Evolutionary conservation across 2,329 filamentous ascomycete genomes (phyloP).

Genomic region (Pseudogymnoascus sp.): DNA sequence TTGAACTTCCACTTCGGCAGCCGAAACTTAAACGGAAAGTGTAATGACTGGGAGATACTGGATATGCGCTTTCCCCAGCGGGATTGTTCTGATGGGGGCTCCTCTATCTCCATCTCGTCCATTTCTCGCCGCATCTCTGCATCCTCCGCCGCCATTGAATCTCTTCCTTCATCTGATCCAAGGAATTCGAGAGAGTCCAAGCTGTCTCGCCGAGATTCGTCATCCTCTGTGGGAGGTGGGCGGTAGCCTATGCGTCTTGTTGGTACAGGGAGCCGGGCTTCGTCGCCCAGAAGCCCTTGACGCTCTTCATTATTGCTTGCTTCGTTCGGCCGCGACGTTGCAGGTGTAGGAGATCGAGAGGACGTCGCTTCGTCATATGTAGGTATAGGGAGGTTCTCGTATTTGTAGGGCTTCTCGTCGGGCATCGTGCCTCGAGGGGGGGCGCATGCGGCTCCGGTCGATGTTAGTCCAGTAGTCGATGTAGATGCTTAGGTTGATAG

Average conservation of each 20-base stretch:
- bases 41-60: conserved; percentile 23
- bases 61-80: conserved; percentile 32
- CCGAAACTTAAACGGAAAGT: conserved; percentile 25
- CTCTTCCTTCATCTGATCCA: conserved; percentile 46
- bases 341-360: conserved; percentile 55
- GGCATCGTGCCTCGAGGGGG: conserved; percentile 24
- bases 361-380: conserved; percentile 72
- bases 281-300: conserved; percentile 62
- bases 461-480: neutral
- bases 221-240: conserved; percentile 76
- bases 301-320: conserved; percentile 66
- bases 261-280: conserved; percentile 32
- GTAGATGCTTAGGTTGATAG: neutral
- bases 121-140: conserved; percentile 71
- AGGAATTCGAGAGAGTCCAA: conserved; percentile 36
- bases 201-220: conserved; percentile 42
- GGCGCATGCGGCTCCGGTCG: neutral
- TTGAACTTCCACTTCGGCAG: conserved; percentile 22
- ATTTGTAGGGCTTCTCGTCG: conserved; percentile 48
- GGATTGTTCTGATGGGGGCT: conserved; percentile 46
- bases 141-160: conserved; percentile 44
- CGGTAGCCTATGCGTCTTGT: conserved; percentile 57
- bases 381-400: conserved; percentile 65
- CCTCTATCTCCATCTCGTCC: conserved; percentile 81
- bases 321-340: conserved; percentile 53